These are phyloP conservation scores for Athelia psychrophila DNA, from an alignment of 1,284 basidiomycete species.

Conservation along the genomic window DNA sequence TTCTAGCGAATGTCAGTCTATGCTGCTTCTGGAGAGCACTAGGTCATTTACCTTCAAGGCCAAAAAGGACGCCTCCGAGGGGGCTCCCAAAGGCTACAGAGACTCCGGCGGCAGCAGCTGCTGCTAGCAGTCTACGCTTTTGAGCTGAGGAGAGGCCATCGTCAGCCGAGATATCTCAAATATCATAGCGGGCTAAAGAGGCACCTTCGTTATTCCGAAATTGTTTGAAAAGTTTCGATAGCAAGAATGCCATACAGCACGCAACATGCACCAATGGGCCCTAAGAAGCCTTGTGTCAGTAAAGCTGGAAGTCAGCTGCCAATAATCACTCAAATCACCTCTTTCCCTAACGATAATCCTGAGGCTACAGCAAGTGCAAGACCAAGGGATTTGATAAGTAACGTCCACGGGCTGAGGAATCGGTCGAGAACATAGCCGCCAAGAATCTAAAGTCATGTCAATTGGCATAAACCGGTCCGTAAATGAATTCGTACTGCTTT, in stretches of 20 bases:
- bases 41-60: slow-evolving; percentile 52
- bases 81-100: slow-evolving; percentile 78
- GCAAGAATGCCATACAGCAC: slow-evolving; percentile 62
- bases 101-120: slow-evolving; percentile 69
- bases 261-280: slow-evolving; percentile 71
- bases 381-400: slow-evolving; percentile 75
- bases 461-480: not conserved
- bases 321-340: slow-evolving; percentile 32
- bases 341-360: slow-evolving; percentile 75
- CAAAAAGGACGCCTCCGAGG: slow-evolving; percentile 72
- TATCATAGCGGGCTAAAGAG: not conserved
- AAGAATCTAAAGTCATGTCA: slow-evolving; percentile 47
- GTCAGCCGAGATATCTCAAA: not conserved
- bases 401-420: slow-evolving; percentile 71
- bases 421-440: slow-evolving; percentile 71
- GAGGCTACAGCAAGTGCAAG: slow-evolving; percentile 78
- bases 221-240: slow-evolving; percentile 53
- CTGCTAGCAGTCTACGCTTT: slow-evolving; percentile 65
- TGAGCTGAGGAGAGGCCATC: slow-evolving; percentile 39
- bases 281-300: slow-evolving; percentile 26
- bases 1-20: slow-evolving; percentile 34
- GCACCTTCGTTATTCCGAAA: slow-evolving; percentile 62
- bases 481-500: slow-evolving; percentile 52
- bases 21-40: not conserved
- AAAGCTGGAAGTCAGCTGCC: too few species aligned